phyloP scores from a whole-genome alignment of 139 green algal species.

The Chara braunii region DNA sequence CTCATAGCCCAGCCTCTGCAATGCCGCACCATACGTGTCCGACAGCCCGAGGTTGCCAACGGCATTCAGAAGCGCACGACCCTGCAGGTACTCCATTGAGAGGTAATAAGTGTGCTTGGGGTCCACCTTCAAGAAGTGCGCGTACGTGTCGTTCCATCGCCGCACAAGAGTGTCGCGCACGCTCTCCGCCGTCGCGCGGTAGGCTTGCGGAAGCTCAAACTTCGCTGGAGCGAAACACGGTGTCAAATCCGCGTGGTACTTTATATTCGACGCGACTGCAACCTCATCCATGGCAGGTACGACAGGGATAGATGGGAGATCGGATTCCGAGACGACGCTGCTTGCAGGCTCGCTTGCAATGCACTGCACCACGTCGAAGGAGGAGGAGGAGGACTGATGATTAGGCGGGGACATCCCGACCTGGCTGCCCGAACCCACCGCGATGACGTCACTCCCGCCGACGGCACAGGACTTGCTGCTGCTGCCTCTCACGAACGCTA shows the following conservation, averaged over 20 bases:
- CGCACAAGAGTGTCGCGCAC: slow-evolving; percentile 19
- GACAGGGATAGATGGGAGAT: slow-evolving; percentile 20
- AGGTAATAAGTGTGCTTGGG: slow-evolving; percentile 96
- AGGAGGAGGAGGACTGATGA: too few species aligned
- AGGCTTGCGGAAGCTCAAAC: slow-evolving; percentile 17
- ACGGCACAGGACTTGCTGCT: too few species aligned
- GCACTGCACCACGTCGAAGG: too few species aligned
- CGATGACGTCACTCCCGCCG: too few species aligned
- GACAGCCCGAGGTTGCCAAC: slow-evolving; percentile 88
- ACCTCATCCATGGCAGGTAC: slow-evolving; percentile 11
- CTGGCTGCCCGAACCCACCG: too few species aligned
- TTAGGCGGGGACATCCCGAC: too few species aligned
- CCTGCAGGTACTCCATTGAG: slow-evolving; percentile 90
- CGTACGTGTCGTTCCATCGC: slow-evolving; percentile 45
- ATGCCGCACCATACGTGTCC: slow-evolving; percentile 65
- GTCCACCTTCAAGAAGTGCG: slow-evolving; percentile 50
- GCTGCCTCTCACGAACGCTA: too few species aligned
- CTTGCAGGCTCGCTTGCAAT: too few species aligned
- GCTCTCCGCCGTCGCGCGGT: slow-evolving; percentile 21
- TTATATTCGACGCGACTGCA: slow-evolving; percentile 20
- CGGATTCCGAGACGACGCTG: too few species aligned
- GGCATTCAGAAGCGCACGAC: slow-evolving; percentile 85
- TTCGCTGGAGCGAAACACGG: slow-evolving; percentile 4
- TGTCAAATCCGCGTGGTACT: slow-evolving; percentile 28
- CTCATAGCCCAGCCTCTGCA: slow-evolving; percentile 64